Evolutionary conservation across 139 green algal genomes (phyloP).

Genomic region (Ulvella scutata): DNA sequence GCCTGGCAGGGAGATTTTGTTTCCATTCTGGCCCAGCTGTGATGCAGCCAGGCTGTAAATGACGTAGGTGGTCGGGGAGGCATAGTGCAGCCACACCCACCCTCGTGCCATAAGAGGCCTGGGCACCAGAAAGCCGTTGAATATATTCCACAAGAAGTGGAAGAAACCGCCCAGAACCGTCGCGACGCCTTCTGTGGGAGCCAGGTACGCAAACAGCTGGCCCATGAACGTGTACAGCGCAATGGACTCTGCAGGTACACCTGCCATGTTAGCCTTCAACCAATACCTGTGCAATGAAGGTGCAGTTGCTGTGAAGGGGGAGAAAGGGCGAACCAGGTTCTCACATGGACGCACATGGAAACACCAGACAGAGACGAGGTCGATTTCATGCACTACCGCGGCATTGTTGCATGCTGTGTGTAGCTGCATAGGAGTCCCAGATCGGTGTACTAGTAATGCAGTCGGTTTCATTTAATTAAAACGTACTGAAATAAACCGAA

Average conservation of each 20-base stretch:
- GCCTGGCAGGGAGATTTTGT: background rate
- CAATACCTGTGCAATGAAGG: too few relatives aligned
- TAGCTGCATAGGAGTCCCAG: too few relatives aligned
- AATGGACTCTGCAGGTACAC: background rate
- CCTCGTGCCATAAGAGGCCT: conserved; percentile 10
- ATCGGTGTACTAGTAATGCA: too few relatives aligned
- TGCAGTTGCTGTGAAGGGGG: too few relatives aligned
- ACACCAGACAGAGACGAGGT: too few relatives aligned
- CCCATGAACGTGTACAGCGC: conserved; percentile 8
- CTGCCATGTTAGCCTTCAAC: too few relatives aligned
- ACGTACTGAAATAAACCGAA: too few relatives aligned
- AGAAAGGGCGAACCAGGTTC: too few relatives aligned
- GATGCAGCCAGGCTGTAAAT: conserved; percentile 15
- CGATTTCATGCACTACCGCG: too few relatives aligned
- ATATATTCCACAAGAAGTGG: conserved; percentile 10
- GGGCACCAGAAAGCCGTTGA: conserved; percentile 15
- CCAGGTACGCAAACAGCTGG: conserved; percentile 1
- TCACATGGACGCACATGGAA: too few relatives aligned
- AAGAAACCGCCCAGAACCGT: background rate
- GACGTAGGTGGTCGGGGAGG: conserved; percentile 9
- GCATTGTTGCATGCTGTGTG: too few relatives aligned
- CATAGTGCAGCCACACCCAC: conserved; percentile 18
- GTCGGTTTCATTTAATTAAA: too few relatives aligned
- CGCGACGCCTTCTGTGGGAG: conserved; percentile 2
- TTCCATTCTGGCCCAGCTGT: conserved; percentile 16